Evolutionary conservation across 2,329 filamentous ascomycete species (phyloP).

Genomic region (Metarhizium robertsii): DNA sequence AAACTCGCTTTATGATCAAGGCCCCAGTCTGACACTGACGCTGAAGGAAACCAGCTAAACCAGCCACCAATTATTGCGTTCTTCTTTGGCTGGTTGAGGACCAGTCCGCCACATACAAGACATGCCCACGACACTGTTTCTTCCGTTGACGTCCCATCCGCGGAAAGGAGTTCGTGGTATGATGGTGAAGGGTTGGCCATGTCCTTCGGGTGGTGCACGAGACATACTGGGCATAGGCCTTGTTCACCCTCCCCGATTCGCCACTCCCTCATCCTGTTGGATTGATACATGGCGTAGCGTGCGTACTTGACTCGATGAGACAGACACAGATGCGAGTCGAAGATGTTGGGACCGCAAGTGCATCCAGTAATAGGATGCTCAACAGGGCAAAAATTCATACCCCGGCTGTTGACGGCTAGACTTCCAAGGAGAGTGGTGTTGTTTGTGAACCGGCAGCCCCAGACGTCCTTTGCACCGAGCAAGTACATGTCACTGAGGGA

Average conservation of each 20-base stretch:
- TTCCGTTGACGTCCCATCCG: not conserved
- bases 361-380: conserved; percentile 24
- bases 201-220: not conserved
- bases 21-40: not conserved
- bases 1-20: not conserved
- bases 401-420: not conserved
- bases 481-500: conserved; percentile 3
- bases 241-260: not conserved
- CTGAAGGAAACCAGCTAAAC: conserved; percentile 6
- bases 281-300: conserved; percentile 13
- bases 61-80: conserved; percentile 11
- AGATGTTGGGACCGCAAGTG: conserved; percentile 24
- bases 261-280: conserved; percentile 18
- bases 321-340: conserved; percentile 22
- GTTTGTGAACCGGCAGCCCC: conserved; percentile 11
- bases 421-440: not conserved
- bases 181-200: not conserved
- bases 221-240: not conserved
- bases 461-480: conserved; percentile 15
- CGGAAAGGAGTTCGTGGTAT: not conserved
- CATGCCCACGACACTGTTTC: conserved; percentile 19
- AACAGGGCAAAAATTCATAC: not conserved
- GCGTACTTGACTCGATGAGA: conserved; percentile 23
- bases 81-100: conserved; percentile 16
- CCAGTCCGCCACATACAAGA: conserved; percentile 22